Evolutionary conservation across 2,329 filamentous ascomycete species (phyloP).

Genomic region (Alternaria sp.): DNA sequence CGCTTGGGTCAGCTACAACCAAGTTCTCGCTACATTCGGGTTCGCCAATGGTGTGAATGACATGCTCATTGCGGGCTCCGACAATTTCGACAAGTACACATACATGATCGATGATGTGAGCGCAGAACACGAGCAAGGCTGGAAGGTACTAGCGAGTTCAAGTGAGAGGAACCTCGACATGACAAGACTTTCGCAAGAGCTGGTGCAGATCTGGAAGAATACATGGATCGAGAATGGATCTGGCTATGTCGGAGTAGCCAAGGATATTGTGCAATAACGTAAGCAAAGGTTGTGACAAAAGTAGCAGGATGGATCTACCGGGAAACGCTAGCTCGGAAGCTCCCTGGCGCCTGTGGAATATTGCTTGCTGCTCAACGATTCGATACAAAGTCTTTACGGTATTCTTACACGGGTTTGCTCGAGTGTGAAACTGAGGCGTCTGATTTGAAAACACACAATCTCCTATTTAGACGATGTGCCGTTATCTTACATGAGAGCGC

Average conservation of each 20-base stretch:
- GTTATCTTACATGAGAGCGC: background rate
- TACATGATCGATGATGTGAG: background rate
- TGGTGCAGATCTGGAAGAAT: background rate
- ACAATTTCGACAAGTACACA: conserved; percentile 15
- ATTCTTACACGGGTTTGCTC: background rate
- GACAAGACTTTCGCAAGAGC: background rate
- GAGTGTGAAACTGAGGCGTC: background rate
- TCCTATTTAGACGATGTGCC: background rate
- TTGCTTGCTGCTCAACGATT: background rate
- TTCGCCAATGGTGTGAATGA: conserved; percentile 13
- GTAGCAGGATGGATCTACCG: background rate
- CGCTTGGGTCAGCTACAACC: conserved; percentile 16
- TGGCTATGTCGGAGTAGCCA: background rate
- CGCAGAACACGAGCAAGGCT: background rate
- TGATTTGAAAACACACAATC: background rate
- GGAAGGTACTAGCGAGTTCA: conserved; percentile 1
- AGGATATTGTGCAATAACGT: background rate
- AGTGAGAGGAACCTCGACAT: background rate
- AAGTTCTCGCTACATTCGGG: conserved; percentile 11
- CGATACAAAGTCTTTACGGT: background rate
- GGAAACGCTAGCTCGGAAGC: background rate
- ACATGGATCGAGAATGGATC: background rate
- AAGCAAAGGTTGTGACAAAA: background rate
- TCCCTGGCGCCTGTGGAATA: background rate
- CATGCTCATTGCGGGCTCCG: conserved; percentile 5